Base-by-base conservation (phyloP, 148 eudicot genomes). In the Fallopia convolvulus region DNA sequence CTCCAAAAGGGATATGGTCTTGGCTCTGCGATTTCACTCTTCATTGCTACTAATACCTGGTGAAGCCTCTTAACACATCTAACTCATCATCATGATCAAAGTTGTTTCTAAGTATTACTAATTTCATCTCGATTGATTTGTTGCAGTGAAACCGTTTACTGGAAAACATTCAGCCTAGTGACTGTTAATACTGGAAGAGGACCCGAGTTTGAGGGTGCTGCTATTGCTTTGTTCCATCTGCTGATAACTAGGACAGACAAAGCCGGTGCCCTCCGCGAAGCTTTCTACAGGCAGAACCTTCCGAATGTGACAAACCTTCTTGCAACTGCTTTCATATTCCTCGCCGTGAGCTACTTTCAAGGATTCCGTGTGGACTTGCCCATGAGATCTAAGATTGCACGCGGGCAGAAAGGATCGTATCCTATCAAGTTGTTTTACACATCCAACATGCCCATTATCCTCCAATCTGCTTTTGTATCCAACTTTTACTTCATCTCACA, bases 401-500 rank as follows among this genome's bases (percentile, higher is more conserved):
- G 90, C 39, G 94, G 92, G 13, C 87, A 90, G 77, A 87, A 85
- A 18, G 88, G 93, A 0, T 88, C 83, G 6, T 90, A 88, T 77
- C 93, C 91, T n/a, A 88, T 88, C 41, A 88, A 90, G 85, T 50
- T 90, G 68, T 88, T 90, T 82, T 90, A 90, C 85, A 90, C 92
- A 77, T 85, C 94, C 48, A 90, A 83, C 81, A 90, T 90, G 94
- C 94, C 93, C 32, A 88, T 90, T 46, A 88, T 90, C 70, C 84
- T 90, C 58, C 88, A 88, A 42, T 90, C 90, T 70, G 91, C 93
- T 36, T 89, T 90, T 26, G 30, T 26, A 26, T 26, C 30, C 30
- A 26, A 26, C 30, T 26, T 26, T 26, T 26, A 26, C 30, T 82
- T 89, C 85, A 81, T 87, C 74, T 90, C 90, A 12, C 89, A 87